Conservation (phyloP, 768 basidiomycete species). For the Termitomyces sp. region DNA sequence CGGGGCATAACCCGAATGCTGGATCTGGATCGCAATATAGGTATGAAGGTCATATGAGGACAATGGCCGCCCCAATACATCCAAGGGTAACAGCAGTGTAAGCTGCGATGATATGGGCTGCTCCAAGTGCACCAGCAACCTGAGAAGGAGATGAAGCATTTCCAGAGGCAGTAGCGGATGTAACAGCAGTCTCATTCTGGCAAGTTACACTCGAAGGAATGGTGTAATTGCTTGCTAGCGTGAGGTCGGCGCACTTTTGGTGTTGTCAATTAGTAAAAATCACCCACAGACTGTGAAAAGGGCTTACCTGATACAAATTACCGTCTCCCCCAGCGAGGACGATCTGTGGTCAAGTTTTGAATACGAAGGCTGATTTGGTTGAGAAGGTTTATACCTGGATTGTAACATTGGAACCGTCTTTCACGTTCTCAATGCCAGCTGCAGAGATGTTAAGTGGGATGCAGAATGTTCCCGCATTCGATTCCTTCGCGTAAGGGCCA, state of each 20-base stretch:
- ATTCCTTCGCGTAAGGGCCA: slow-evolving; percentile 40
- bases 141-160: neutral
- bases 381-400: slow-evolving; percentile 36
- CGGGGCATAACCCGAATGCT: no score
- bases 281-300: neutral
- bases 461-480: slow-evolving; percentile 54
- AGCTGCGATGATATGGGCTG: neutral
- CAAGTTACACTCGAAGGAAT: slow-evolving; percentile 38
- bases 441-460: slow-evolving; percentile 54
- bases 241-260: slow-evolving; percentile 71
- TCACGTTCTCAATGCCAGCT: slow-evolving; percentile 36
- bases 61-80: neutral
- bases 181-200: slow-evolving; percentile 24
- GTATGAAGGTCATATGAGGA: neutral
- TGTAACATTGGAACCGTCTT: slow-evolving; percentile 66
- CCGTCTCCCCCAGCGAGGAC: neutral
- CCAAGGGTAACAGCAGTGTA: neutral
- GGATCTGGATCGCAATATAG: no score
- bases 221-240: slow-evolving; percentile 46
- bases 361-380: neutral
- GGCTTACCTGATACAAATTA: neutral
- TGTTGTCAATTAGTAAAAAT: neutral
- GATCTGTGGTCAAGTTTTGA: neutral
- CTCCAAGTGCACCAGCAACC: neutral
- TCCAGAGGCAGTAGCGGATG: neutral